phyloP scores from a whole-genome alignment of 2,329 filamentous ascomycete species.

The Neocucurbitaria cava region DNA sequence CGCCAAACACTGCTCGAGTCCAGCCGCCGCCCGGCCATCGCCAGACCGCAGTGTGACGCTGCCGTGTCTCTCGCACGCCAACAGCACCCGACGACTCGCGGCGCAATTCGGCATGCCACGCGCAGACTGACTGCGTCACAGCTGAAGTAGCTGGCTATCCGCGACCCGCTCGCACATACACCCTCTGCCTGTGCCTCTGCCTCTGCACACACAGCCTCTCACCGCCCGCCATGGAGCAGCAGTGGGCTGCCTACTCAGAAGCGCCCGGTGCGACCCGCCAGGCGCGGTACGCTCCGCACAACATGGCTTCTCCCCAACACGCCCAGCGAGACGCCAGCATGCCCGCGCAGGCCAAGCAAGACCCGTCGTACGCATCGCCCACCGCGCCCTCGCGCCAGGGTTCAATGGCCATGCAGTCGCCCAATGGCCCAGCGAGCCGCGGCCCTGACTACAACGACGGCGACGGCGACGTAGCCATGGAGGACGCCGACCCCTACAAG shows the following conservation, averaged over 20 bases:
- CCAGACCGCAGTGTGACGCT: conserved; percentile 3
- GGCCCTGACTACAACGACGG: conserved; percentile 49
- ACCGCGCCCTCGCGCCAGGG: conserved; percentile 45
- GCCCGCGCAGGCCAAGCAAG: conserved; percentile 44
- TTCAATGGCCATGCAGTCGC: conserved; percentile 48
- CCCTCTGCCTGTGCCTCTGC: too few relatives aligned
- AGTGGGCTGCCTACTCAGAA: conserved; percentile 49
- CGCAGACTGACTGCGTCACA: conserved; percentile 42
- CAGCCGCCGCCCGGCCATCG: conserved; percentile 12
- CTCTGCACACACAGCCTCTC: conserved; percentile 9
- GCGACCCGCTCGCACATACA: conserved; percentile 18
- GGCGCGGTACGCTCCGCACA: conserved; percentile 48
- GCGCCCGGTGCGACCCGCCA: conserved; percentile 41
- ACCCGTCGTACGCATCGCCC: conserved; percentile 46
- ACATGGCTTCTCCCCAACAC: conserved; percentile 44
- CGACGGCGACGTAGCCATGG: conserved; percentile 69
- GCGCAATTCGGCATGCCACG: conserved; percentile 46
- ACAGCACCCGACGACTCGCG: neutral
- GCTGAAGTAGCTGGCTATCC: conserved; percentile 42
- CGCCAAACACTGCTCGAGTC: conserved; percentile 14
- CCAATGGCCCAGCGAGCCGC: conserved; percentile 35
- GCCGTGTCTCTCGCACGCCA: neutral
- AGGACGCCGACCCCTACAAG: conserved; percentile 85
- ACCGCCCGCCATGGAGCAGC: conserved; percentile 44
- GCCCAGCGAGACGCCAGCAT: conserved; percentile 39